Conservation (phyloP, 176 grass and related monocot genomes). For the Phoenix dactylifera region DNA sequence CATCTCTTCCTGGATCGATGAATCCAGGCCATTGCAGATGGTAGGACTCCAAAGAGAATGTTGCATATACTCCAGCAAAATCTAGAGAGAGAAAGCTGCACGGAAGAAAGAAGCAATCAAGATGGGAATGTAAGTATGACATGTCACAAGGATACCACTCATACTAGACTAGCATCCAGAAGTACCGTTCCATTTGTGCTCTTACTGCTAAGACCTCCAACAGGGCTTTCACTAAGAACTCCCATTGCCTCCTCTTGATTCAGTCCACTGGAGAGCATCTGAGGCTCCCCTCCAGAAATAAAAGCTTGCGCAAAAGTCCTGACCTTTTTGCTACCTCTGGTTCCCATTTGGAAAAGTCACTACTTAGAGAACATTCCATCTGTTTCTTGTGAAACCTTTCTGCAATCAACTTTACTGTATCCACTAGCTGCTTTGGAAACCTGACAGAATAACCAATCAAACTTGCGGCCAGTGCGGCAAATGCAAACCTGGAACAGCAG, state of each 20-base stretch:
- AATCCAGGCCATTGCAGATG: conserved; percentile 76
- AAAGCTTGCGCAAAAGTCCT: too few relatives aligned
- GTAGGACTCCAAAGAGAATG: conserved; percentile 71
- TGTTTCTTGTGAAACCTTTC: conserved; percentile 20
- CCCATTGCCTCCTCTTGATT: not conserved
- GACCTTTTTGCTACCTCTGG: too few relatives aligned
- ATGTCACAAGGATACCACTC: conserved; percentile 25
- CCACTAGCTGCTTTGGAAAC: conserved; percentile 62
- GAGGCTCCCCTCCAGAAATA: too few relatives aligned
- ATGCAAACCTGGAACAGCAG: conserved; percentile 68
- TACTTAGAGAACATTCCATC: not conserved
- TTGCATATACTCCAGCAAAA: conserved; percentile 76
- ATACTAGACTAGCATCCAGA: not conserved
- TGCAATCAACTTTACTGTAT: conserved; percentile 47
- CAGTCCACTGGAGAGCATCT: too few relatives aligned
- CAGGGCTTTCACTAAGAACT: conserved; percentile 6
- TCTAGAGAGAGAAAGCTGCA: conserved; percentile 59
- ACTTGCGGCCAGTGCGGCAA: conserved; percentile 61
- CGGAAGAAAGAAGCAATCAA: conserved; percentile 60
- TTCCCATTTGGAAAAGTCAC: too few relatives aligned
- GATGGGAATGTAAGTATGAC: conserved; percentile 35
- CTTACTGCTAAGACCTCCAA: not conserved
- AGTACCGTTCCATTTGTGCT: not conserved
- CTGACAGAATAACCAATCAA: conserved; percentile 79
- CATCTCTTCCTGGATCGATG: conserved; percentile 36